These are phyloP conservation scores for Kwoniella bestiolae DNA, from an alignment of 768 basidiomycete species.

Conservation along the genomic window DNA sequence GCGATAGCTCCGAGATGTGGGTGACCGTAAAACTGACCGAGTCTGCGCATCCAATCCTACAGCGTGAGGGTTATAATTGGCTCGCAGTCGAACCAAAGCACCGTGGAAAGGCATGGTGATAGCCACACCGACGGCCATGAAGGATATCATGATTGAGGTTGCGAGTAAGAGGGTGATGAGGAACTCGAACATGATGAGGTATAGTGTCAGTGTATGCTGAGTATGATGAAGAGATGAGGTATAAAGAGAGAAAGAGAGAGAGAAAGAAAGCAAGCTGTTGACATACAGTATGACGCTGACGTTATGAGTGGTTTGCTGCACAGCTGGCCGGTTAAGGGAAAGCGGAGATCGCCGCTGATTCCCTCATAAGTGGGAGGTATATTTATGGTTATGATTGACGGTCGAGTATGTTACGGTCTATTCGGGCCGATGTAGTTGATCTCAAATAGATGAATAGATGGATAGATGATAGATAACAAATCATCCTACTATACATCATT, in stretches of 20 bases:
- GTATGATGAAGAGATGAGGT: background rate
- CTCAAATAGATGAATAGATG: no score
- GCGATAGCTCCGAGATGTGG: background rate
- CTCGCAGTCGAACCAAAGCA: slow-evolving; percentile 52
- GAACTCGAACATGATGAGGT: slow-evolving; percentile 35
- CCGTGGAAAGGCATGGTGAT: slow-evolving; percentile 57
- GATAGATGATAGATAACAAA: no score
- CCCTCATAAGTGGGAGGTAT: no score
- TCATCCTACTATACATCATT: no score
- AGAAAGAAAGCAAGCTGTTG: background rate
- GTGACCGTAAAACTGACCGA: slow-evolving; percentile 31
- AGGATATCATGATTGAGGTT: slow-evolving; percentile 48
- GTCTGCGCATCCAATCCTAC: slow-evolving; percentile 55
- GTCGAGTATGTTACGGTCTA: no score
- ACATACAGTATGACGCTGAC: no score
- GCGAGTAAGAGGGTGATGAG: slow-evolving; percentile 52
- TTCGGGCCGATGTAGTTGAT: no score
- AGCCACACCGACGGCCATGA: slow-evolving; percentile 48
- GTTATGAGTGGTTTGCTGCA: no score
- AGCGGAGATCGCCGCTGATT: no score
- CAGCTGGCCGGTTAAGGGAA: no score
- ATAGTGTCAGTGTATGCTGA: background rate
- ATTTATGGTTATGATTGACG: no score
- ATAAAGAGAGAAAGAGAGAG: background rate
- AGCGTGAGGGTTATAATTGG: slow-evolving; percentile 57